Evolutionary conservation across 1,139 yeast genomes (phyloP), one percentile per base, ranked within the genome.

Genomic region (Lodderomyces pseudojiufengensis): DNA sequence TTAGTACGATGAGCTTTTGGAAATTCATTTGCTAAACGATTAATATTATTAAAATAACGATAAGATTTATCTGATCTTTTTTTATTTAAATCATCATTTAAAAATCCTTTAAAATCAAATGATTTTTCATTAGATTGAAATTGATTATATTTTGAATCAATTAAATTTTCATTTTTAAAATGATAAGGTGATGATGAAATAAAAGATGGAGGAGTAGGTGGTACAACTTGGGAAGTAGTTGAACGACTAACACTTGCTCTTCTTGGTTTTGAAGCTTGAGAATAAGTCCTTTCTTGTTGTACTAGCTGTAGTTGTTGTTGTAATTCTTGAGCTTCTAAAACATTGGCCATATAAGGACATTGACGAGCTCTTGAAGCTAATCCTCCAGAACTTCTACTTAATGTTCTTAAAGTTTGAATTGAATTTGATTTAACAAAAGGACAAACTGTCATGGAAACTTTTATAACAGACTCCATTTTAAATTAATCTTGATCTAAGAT

Each of bases 41-140:
- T 92, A 67, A 92, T 88, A 70, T 92, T 92, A 76, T 94, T 92
- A 74, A 92, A 92, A 60, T 76, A 90, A 53, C 99, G 83, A 66
- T 92, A 92, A 22, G 97, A 87, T 61, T 85, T 87, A 68, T 94
- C 98, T 35, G 66, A 53, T 59, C 95, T 79, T 66, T 92, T 92
- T 55, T 76, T 76, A 42, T 70, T 61, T 47, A 92, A 66, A 50
- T 86, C 94, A 36, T 59, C 54, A 35, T 70, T 70, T 57, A 84
- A 76, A 49, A 76, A 70, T 2, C 80, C 81, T 35, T 76, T 70
- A 60, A 80, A 87, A 55, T 83, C 86, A 57, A 80, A 84, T 3
- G 70, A 45, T 15, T 57, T 39, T 44, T 76, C 82, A 30, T 68
- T 63, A 18, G 74, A 44, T n/a, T 51, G 41, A 35, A 57, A 54